Evolutionary conservation across 2,329 filamentous ascomycete genomes (phyloP).

Genomic region (Penicillium brasilianum): DNA sequence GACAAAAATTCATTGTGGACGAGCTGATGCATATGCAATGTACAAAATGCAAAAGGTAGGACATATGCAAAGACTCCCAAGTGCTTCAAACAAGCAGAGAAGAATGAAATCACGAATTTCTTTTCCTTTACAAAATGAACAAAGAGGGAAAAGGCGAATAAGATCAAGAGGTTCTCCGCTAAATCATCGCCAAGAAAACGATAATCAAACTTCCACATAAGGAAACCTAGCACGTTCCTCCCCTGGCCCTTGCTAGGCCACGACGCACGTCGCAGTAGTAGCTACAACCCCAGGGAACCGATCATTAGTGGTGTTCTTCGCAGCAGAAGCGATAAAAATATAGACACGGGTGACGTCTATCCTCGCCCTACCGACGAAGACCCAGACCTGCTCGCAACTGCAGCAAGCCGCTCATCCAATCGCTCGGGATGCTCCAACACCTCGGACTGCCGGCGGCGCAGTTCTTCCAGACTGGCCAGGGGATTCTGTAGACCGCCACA

Average conservation of each 20-base stretch:
- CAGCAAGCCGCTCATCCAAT: constrained; percentile 29
- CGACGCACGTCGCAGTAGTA: neutral
- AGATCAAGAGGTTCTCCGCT: neutral
- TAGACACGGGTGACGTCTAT: neutral
- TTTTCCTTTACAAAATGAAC: too few species aligned
- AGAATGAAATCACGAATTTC: neutral
- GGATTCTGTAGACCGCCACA: constrained; percentile 67
- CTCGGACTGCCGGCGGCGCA: constrained; percentile 69
- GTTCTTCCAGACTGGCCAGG: constrained; percentile 69
- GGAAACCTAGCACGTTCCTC: neutral
- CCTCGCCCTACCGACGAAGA: neutral
- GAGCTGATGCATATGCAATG: constrained; percentile 22
- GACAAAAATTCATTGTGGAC: constrained; percentile 1
- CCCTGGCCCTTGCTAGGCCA: neutral
- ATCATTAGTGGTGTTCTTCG: too few species aligned
- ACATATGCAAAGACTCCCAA: neutral
- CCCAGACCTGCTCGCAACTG: neutral
- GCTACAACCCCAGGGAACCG: neutral
- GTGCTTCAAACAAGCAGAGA: constrained; percentile 7
- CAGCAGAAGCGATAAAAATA: too few species aligned
- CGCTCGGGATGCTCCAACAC: constrained; percentile 56
- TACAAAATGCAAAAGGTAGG: constrained; percentile 16
- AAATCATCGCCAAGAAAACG: neutral
- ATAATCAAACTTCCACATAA: neutral
- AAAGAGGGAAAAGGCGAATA: neutral